Base-by-base conservation (phyloP, 1,284 basidiomycete genomes). In the Afroboletus lepidellus region DNA sequence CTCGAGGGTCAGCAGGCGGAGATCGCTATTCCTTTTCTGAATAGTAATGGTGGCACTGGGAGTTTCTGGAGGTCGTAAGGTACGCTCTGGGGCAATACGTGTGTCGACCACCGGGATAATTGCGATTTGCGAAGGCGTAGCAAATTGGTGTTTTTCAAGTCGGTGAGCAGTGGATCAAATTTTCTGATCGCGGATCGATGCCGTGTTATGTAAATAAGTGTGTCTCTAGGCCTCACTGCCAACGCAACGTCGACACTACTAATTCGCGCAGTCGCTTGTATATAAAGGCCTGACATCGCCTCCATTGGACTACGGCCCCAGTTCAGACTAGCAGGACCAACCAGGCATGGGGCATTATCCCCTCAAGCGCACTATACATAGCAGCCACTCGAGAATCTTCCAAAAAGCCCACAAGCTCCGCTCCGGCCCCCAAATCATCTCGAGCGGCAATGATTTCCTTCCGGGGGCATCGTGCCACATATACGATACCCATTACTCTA, bases 1-100 rank as follows among this genome's bases (percentile, higher is more conserved):
- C 87, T 83, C 82, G 70, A 84, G 81, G 83, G 84, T 85, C 85
- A 89, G 74, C 69, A 88, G 78, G 78, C 87, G 87, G 71, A 90
- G 83, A 77, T 90, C 87, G 72, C 73, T 78, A 74, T 88, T 85
- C 76, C 83, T 80, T 78, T 75, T 74, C 69, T 86, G 83, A 78
- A 83, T 80, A 82, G 79, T 76, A 86, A 86, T 87, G 69, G 66
- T 85, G 80, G 67, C 70, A 57, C 61, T 65, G 59, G 56, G 59
- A 52, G 64, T 60, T 67, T 68, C 72, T 72, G 48, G 69, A 63
- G 62, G 77, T 71, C 75, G 72, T 65, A 56, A 57, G 50, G 48
- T 51, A 42, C 46, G 53, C 45, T 54, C 59, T 57, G 54, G 57
- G 59, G 59, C 59, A 55, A 54, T 55, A 49, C 48, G 24, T 30